A percentile compares a stretch with the other conserved stretches of the same genome.
Conservation (phyloP, 2,329 filamentous ascomycete genomes). For the Immersiporthe knoxdaviesiana region DNA sequence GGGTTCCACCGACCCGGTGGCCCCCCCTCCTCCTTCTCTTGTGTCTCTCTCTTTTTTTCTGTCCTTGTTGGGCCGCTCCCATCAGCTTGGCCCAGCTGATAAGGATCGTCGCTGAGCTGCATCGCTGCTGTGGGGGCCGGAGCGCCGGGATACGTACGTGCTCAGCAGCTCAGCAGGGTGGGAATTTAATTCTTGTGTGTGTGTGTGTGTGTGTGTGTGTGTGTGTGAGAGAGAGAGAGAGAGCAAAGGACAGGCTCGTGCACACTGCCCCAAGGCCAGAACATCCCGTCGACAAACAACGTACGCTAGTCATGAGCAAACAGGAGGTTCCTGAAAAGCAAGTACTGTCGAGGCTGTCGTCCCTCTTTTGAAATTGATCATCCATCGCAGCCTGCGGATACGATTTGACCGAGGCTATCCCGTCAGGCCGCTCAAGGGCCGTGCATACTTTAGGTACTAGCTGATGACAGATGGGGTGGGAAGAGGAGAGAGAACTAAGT, state of each 20-base stretch:
- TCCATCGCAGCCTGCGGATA: neutral
- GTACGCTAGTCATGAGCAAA: neutral
- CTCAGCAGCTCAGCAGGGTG: neutral
- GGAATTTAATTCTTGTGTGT: conserved; percentile 1
- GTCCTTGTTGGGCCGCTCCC: neutral
- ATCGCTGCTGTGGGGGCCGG: conserved; percentile 5
- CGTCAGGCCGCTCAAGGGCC: neutral
- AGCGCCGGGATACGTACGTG: neutral
- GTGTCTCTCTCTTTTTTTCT: neutral
- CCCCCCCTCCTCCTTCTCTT: neutral
- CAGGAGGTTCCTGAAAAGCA: neutral
- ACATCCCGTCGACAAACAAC: neutral
- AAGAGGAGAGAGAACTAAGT: neutral
- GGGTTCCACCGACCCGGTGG: neutral
- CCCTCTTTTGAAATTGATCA: neutral
- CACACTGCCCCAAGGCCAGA: neutral
- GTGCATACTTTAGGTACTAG: neutral
- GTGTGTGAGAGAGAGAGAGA: neutral
- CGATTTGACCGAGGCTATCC: neutral
- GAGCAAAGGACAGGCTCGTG: neutral
- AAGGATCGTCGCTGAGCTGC: conserved; percentile 6
- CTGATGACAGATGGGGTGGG: neutral
- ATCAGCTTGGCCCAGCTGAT: conserved; percentile 5
- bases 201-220: too few species aligned
- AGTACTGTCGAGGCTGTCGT: neutral